Percentiles rank a stretch among this genome's conserved stretches.
phyloP scores from a whole-genome alignment of 2,329 filamentous ascomycete species.

The Aspergillus glaucus region DNA sequence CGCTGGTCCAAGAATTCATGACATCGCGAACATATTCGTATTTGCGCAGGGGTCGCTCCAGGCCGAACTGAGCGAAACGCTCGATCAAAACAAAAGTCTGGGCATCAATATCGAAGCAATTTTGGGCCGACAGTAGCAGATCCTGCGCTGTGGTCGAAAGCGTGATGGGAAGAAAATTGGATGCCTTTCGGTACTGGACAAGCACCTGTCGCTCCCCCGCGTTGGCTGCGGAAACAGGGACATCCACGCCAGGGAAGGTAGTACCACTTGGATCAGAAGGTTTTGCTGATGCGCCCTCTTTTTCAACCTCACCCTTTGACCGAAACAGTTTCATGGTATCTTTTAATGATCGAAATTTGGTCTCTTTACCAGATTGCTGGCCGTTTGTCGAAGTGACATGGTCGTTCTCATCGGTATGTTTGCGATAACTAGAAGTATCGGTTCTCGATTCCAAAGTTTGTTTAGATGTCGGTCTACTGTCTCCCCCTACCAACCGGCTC shows the following conservation, averaged over 20 bases:
- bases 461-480: neutral
- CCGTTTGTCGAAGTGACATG: neutral
- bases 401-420: neutral
- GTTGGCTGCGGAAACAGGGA: constrained; percentile 74
- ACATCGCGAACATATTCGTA: constrained; percentile 84
- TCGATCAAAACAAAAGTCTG: constrained; percentile 68
- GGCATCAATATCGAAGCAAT: constrained; percentile 58
- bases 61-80: constrained; percentile 64
- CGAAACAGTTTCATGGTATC: constrained; percentile 22
- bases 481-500: constrained; percentile 27
- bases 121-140: constrained; percentile 61
- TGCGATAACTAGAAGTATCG: neutral
- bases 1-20: constrained; percentile 86
- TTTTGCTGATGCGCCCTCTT: constrained; percentile 1
- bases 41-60: constrained; percentile 74
- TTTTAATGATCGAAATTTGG: constrained; percentile 24
- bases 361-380: constrained; percentile 6
- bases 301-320: constrained; percentile 8
- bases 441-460: neutral
- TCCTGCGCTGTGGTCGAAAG: constrained; percentile 69
- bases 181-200: constrained; percentile 65
- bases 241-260: constrained; percentile 57
- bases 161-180: constrained; percentile 64
- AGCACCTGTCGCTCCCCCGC: constrained; percentile 67
- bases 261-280: constrained; percentile 9